phyloP scores from a whole-genome alignment of 495 filamentous ascomycete species.

The Neurospora tetraspora region DNA sequence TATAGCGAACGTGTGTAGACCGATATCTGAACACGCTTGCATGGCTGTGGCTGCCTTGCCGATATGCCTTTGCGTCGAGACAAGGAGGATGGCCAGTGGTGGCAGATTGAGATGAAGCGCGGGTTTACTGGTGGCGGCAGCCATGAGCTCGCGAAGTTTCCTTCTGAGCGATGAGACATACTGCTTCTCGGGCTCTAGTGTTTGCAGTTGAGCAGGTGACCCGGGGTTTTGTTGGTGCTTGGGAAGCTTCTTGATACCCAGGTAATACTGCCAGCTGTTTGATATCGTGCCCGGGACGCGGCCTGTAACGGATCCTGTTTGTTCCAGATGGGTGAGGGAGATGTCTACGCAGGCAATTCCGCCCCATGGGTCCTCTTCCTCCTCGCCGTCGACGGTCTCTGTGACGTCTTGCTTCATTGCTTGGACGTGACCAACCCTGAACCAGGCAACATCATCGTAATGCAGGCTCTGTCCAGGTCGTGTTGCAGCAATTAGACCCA shows the following conservation, averaged over 20 bases:
- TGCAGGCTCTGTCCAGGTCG: constrained; percentile 22
- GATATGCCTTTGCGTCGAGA: constrained; percentile 83
- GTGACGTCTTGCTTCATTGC: constrained; percentile 44
- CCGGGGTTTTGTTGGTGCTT: constrained; percentile 14
- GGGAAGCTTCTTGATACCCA: constrained; percentile 55
- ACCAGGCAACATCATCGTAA: constrained; percentile 73
- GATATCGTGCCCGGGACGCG: constrained; percentile 62
- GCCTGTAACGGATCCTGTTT: constrained; percentile 72
- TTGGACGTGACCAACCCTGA: constrained; percentile 66
- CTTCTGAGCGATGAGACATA: constrained; percentile 60
- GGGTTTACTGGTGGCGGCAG: constrained; percentile 77
- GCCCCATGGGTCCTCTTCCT: constrained; percentile 64
- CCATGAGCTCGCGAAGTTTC: constrained; percentile 72
- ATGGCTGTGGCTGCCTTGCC: constrained; percentile 72
- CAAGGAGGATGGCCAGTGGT: constrained; percentile 76
- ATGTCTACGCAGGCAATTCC: constrained; percentile 76
- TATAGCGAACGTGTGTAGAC: constrained; percentile 79
- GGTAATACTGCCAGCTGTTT: constrained; percentile 79
- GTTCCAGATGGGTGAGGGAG: constrained; percentile 72
- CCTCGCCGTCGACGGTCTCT: constrained; percentile 26
- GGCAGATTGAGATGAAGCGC: constrained; percentile 80
- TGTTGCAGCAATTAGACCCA: constrained; percentile 31
- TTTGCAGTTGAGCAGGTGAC: constrained; percentile 30
- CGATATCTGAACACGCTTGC: constrained; percentile 76
- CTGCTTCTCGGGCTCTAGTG: constrained; percentile 28